Evolutionary conservation across 306 rosid genomes (phyloP), one percentile per base, ranked within the genome.

Genomic region (Astragalus membranaceus): DNA sequence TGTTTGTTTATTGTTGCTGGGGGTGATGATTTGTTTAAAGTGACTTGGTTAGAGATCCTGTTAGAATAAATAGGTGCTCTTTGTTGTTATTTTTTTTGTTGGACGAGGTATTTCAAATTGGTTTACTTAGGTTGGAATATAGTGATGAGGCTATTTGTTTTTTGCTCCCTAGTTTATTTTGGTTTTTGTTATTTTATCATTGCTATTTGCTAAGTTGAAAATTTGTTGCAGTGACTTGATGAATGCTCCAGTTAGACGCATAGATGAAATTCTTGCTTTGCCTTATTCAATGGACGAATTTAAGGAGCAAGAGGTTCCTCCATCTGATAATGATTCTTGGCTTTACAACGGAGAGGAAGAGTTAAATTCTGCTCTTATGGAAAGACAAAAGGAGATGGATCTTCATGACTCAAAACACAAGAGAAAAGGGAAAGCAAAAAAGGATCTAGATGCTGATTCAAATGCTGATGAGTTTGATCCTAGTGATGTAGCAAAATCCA

Each of bases 351-450:
- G 96, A 54, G 99, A 94, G 71, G 97, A 83, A 36, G 99, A 91
- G 46, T 81, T 94, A 75, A 88, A 85, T 81, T 75, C 86, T 39
- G 92, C 87, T 33, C 92, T 94, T 70, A 50, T 81, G 70, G 92
- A 94, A 83, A 88, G 99, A 69, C 97, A 87, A 69, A 87, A 86
- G 87, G 99, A 94, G 86, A 83, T 91, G 87, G 92, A 89, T 36
- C 85, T 71, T 48, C 87, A 80, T 79, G 84, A 87, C 67, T 78
- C 74, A 41, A 85, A 88, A 74, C 88, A 82, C 82, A 81, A 84
- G 65, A 81, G 69, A 81, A 88, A 83, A 81, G 86, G 86, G 67
- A 87, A 91, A 80, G 79, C 72, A 2, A 83, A 85, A 47, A 83
- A 76, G 75, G 75, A 78, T 64, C 85, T 86, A 16, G 77, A 75